Conservation (phyloP, 805 yeast species). For the Candida suzukii region DNA sequence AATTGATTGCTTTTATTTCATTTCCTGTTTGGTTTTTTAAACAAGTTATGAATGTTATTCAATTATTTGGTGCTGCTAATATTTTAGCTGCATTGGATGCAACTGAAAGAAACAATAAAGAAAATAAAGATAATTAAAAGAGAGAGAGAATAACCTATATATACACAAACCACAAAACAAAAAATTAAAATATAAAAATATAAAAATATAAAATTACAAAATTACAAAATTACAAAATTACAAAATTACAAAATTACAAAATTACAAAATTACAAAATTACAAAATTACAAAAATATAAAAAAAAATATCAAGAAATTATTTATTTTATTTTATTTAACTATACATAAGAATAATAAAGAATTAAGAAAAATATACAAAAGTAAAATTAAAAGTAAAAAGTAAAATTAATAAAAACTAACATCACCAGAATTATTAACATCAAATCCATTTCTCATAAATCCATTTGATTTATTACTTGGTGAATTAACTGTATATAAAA, state of each 20-base stretch:
- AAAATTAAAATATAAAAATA: too few species aligned
- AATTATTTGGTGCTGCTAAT: conserved; percentile 78
- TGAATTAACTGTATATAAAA: conserved; percentile 9
- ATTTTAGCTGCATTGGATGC: conserved; percentile 76
- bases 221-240: too few species aligned
- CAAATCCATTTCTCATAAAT: conserved; percentile 7
- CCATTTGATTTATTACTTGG: neutral
- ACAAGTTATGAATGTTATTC: conserved; percentile 85
- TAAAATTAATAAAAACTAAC: conserved; percentile 9
- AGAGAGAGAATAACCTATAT: neutral
- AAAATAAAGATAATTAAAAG: conserved; percentile 2
- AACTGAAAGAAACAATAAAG: conserved; percentile 22
- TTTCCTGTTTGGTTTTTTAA: conserved; percentile 88
- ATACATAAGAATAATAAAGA: too few species aligned
- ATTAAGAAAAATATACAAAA: neutral
- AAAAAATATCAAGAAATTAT: too few species aligned
- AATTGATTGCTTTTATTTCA: conserved; percentile 39
- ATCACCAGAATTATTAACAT: conserved; percentile 7
- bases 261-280: too few species aligned
- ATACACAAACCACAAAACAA: neutral
- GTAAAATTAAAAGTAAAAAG: neutral
- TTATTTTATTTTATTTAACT: too few species aligned
- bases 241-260: too few species aligned
- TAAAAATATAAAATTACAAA: too few species aligned
- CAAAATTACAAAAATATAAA: too few species aligned